Evolutionary conservation across 108 stramenopile genomes (phyloP).

Genomic region (Pseudonitzschia delicatissima): DNA sequence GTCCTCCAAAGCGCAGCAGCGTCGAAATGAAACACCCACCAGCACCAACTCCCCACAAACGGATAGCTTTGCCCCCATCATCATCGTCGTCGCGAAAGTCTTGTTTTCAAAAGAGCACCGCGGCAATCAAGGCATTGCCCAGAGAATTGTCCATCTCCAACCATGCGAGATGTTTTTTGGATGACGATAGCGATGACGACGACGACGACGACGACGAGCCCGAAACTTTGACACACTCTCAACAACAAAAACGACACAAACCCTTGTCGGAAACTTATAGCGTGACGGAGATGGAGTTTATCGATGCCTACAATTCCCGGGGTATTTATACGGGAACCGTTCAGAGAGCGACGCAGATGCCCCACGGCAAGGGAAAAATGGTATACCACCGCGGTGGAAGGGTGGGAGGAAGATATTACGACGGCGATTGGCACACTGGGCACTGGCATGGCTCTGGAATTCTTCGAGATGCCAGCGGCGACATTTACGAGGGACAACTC

Average conservation of each 20-base stretch:
- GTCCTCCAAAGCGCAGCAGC: too few species aligned
- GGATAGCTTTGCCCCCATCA: neutral
- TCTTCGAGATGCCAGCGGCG: slow-evolving; percentile 18
- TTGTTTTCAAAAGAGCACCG: slow-evolving; percentile 3
- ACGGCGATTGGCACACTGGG: slow-evolving; percentile 29
- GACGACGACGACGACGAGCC: slow-evolving; percentile 25
- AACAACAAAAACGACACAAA: neutral
- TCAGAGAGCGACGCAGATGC: slow-evolving; percentile 1
- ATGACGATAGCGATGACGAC: neutral
- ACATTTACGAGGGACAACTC: slow-evolving; percentile 30
- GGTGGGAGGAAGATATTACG: slow-evolving; percentile 23
- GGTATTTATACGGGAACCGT: slow-evolving; percentile 30
- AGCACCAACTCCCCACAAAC: too few species aligned
- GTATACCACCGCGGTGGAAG: slow-evolving; percentile 18
- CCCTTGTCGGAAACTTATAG: slow-evolving; percentile 2
- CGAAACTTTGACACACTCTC: neutral
- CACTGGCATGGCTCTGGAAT: slow-evolving; percentile 30
- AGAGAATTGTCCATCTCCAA: slow-evolving; percentile 15
- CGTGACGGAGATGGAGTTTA: neutral
- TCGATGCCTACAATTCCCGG: slow-evolving; percentile 24
- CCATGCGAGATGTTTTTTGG: neutral
- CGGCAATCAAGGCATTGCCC: slow-evolving; percentile 23
- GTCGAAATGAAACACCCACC: too few species aligned
- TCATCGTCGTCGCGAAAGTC: neutral
- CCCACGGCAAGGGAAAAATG: slow-evolving; percentile 30